phyloP scores from a whole-genome alignment of 75 land plant genomes.

The Pseudotsuga menziesii region DNA sequence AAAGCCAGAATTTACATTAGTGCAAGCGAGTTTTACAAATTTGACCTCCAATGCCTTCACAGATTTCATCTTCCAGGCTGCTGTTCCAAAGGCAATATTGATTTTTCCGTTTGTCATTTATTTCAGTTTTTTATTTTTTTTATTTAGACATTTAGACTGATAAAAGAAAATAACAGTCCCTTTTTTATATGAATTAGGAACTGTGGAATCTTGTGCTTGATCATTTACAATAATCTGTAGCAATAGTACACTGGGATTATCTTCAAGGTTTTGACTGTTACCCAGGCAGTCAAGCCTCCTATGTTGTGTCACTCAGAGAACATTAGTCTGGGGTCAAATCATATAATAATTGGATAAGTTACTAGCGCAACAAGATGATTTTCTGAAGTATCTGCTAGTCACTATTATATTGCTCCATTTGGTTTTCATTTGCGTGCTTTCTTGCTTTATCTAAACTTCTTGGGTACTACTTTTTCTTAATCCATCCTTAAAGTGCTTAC shows the following conservation, averaged over 20 bases:
- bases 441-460: background rate
- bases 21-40: slow-evolving; percentile 77
- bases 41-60: slow-evolving; percentile 53
- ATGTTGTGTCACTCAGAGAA: too few relatives aligned
- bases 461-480: background rate
- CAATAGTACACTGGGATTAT: background rate
- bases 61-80: slow-evolving; percentile 91
- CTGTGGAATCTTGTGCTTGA: background rate
- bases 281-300: background rate
- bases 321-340: background rate
- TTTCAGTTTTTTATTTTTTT: background rate
- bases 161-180: background rate
- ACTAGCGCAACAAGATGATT: background rate
- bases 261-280: background rate
- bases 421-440: background rate
- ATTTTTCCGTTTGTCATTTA: background rate
- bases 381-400: background rate
- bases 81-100: slow-evolving; percentile 90
- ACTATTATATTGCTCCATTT: background rate
- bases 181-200: slow-evolving; percentile 5
- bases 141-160: background rate
- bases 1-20: slow-evolving; percentile 59
- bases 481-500: background rate
- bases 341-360: background rate
- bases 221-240: background rate